Evolutionary conservation across 176 grass and related monocot genomes (phyloP).

Genomic region (Musa itinerans): DNA sequence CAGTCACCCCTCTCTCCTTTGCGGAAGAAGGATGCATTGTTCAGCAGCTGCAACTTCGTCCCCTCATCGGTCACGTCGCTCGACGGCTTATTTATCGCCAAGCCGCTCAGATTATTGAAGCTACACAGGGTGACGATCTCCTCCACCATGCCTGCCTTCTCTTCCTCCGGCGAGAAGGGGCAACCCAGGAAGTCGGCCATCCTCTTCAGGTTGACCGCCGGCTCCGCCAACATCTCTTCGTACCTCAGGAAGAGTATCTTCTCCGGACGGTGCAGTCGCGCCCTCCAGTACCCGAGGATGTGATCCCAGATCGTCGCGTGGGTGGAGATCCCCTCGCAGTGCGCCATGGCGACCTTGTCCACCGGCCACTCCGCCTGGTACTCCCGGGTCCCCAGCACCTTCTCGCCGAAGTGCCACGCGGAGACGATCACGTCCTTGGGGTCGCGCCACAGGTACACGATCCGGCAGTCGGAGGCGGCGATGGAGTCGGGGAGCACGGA

Average conservation of each 20-base stretch:
- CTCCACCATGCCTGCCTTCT: conserved; percentile 11
- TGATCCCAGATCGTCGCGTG: too few species aligned
- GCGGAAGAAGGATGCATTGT: conserved; percentile 41
- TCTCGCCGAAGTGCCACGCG: conserved; percentile 16
- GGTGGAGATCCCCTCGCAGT: not conserved
- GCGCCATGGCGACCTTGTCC: not conserved
- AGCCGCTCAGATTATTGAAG: too few species aligned
- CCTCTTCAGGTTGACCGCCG: conserved; percentile 6
- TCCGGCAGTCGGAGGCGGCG: conserved; percentile 16
- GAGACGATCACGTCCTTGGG: conserved; percentile 57
- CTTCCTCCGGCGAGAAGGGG: conserved; percentile 9
- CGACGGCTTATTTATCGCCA: not conserved
- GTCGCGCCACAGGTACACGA: conserved; percentile 42
- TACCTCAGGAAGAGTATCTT: conserved; percentile 45
- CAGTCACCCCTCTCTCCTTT: conserved; percentile 42
- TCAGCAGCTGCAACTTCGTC: conserved; percentile 24
- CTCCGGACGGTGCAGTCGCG: conserved; percentile 16
- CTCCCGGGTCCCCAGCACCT: not conserved
- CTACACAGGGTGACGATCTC: too few species aligned
- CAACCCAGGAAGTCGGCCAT: too few species aligned
- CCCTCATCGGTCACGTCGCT: conserved; percentile 20
- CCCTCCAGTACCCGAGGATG: conserved; percentile 27
- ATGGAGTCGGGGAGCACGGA: conserved; percentile 25
- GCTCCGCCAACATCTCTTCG: conserved; percentile 28
- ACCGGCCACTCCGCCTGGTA: too few species aligned